Conservation (phyloP, 495 filamentous ascomycete species). For the Aspergillus cristatus region DNA sequence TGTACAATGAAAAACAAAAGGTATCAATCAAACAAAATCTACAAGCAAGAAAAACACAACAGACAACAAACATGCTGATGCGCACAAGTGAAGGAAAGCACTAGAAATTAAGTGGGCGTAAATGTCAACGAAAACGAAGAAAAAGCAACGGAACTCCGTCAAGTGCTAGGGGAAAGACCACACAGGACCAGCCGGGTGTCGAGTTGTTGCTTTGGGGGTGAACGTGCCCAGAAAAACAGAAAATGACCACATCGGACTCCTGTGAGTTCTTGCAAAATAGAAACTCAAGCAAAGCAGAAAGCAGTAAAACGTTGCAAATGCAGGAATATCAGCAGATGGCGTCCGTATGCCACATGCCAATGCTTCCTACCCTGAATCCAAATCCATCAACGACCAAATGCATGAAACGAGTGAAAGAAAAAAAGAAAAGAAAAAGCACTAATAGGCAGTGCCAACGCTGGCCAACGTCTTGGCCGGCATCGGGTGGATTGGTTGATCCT, state of each 20-base stretch:
- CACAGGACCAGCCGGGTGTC: conserved; percentile 46
- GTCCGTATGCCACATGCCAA: too few relatives aligned
- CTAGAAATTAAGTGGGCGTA: conserved; percentile 19
- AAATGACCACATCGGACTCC: conserved; percentile 40
- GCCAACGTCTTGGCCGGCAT: conserved; percentile 39
- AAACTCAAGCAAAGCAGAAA: conserved; percentile 7
- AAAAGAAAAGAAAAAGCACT: conserved; percentile 21
- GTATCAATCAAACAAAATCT: conserved; percentile 23
- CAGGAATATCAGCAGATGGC: too few relatives aligned
- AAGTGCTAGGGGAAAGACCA: conserved; percentile 38
- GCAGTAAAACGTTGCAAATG: conserved; percentile 10
- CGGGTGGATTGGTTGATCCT: conserved; percentile 39
- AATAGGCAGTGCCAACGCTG: conserved; percentile 41
- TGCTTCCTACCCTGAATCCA: conserved; percentile 28
- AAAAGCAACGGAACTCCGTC: conserved; percentile 28
- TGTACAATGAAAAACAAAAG: conserved; percentile 21
- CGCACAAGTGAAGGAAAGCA: conserved; percentile 16
- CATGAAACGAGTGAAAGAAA: conserved; percentile 16
- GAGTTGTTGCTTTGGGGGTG: conserved; percentile 26
- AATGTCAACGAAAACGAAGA: conserved; percentile 9
- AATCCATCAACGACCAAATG: conserved; percentile 25
- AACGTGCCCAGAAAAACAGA: conserved; percentile 32
- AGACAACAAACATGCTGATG: conserved; percentile 19
- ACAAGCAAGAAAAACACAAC: conserved; percentile 15
- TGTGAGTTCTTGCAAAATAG: conserved; percentile 31